These are phyloP conservation scores for Leccinum variicolor DNA, from an alignment of 768 basidiomycete species.

Conservation along the genomic window DNA sequence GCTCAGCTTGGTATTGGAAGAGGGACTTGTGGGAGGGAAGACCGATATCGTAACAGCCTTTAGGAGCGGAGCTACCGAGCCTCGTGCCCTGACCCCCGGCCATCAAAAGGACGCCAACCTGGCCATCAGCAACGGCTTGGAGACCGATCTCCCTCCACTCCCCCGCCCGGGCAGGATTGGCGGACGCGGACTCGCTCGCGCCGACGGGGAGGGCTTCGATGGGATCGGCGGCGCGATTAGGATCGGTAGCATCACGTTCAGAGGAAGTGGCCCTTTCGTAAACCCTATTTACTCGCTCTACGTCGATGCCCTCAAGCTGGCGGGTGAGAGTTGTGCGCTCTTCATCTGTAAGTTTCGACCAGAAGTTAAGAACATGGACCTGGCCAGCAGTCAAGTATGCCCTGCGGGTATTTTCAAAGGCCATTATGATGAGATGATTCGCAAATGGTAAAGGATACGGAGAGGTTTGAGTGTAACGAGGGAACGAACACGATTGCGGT, in stretches of 20 bases:
- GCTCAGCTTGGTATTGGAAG: constrained; percentile 97
- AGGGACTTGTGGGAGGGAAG: constrained; percentile 90
- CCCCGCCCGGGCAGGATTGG: constrained; percentile 49
- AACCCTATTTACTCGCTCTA: constrained; percentile 88
- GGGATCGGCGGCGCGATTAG: constrained; percentile 40
- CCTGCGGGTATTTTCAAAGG: constrained; percentile 52
- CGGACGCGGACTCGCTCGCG: constrained; percentile 62
- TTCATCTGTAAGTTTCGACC: constrained; percentile 59
- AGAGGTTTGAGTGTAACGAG: neutral
- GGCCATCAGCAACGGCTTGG: constrained; percentile 71
- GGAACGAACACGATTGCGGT: neutral
- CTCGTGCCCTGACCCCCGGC: constrained; percentile 98
- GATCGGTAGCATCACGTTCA: constrained; percentile 50
- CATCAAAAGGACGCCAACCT: constrained; percentile 96
- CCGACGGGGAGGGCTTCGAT: constrained; percentile 83
- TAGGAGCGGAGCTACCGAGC: constrained; percentile 87
- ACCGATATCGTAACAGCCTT: constrained; percentile 97
- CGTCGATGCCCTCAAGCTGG: constrained; percentile 80
- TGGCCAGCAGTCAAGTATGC: constrained; percentile 82
- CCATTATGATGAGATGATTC: constrained; percentile 36
- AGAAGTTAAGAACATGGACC: constrained; percentile 87
- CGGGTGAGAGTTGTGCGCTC: constrained; percentile 61
- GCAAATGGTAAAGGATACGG: neutral
- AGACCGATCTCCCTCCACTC: constrained; percentile 82
- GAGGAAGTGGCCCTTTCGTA: constrained; percentile 71